Conservation (phyloP, 208 protist genomes). For the Acanthamoeba lenticulata region DNA sequence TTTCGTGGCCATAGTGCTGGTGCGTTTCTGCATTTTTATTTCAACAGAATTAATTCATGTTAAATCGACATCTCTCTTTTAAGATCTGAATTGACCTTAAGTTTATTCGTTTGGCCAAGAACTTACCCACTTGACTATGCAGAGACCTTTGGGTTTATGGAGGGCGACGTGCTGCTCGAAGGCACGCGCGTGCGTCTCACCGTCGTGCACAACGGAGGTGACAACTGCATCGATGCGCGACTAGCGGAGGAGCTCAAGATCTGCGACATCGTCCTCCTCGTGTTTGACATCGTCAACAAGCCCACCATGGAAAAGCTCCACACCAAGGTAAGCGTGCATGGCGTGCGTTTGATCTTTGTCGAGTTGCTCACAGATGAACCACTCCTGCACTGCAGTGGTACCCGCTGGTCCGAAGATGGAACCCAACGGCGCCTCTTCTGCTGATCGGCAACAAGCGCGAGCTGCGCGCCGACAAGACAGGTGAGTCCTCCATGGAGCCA, state of each 20-base stretch:
- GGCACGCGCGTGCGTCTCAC: neutral
- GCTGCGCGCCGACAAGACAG: conserved; percentile 14
- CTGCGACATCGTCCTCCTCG: neutral
- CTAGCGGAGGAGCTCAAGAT: neutral
- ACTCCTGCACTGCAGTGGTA: neutral
- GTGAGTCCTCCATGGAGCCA: neutral
- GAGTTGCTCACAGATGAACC: neutral
- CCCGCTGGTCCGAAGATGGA: conserved; percentile 23
- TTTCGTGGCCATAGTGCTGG: conserved; percentile 21
- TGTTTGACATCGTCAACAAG: conserved; percentile 27
- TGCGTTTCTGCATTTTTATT: neutral
- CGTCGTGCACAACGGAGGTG: conserved; percentile 7
- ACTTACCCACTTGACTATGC: neutral
- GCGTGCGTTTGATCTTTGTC: neutral
- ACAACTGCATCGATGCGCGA: conserved; percentile 17
- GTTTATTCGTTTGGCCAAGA: neutral
- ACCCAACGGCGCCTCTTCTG: neutral
- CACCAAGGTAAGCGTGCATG: neutral
- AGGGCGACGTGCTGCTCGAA: conserved; percentile 1
- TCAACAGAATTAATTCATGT: neutral
- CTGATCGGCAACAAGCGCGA: conserved; percentile 17
- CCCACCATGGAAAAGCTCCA: conserved; percentile 35
- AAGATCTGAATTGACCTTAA: neutral
- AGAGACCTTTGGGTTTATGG: conserved; percentile 38
- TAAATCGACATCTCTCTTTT: neutral